Evolutionary conservation across 768 basidiomycete species (phyloP).

Genomic region (Obba rivulosa): DNA sequence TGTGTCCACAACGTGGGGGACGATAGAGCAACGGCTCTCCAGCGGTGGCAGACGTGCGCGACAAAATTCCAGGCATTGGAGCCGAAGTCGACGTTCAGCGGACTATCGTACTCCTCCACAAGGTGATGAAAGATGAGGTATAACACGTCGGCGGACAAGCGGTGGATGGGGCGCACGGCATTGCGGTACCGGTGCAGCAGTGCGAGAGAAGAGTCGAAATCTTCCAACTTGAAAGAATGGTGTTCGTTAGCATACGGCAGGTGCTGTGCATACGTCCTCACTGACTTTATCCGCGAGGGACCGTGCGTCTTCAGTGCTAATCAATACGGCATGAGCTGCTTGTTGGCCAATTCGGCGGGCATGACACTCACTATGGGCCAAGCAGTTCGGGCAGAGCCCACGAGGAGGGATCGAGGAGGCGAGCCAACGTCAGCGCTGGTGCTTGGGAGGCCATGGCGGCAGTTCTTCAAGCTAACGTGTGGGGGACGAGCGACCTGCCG

Average conservation of each 20-base stretch:
- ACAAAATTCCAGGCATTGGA: slow-evolving; percentile 16
- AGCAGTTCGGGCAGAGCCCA: slow-evolving; percentile 23
- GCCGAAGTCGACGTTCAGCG: slow-evolving; percentile 15
- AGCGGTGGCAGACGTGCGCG: slow-evolving; percentile 21
- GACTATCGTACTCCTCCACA: slow-evolving; percentile 10
- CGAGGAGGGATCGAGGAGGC: slow-evolving; percentile 14
- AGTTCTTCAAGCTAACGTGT: background rate
- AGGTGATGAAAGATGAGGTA: slow-evolving; percentile 18
- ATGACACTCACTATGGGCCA: slow-evolving; percentile 12
- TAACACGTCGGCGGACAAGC: slow-evolving; percentile 20
- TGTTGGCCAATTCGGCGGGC: background rate
- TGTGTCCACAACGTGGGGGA: slow-evolving; percentile 21
- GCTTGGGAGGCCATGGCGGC: slow-evolving; percentile 4
- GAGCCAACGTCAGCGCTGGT: slow-evolving; percentile 12
- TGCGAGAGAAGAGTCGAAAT: slow-evolving; percentile 19
- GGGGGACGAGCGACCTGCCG: no score
- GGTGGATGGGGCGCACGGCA: slow-evolving; percentile 19
- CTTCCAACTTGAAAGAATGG: slow-evolving; percentile 10
- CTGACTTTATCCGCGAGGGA: slow-evolving; percentile 13
- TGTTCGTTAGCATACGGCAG: background rate
- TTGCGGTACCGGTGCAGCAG: slow-evolving; percentile 24
- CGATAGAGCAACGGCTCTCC: slow-evolving; percentile 18
- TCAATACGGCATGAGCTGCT: background rate
- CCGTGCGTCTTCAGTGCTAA: background rate
- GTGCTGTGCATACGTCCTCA: background rate